phyloP scores from a whole-genome alignment of 768 basidiomycete species.

The Auricularia heimuer region DNA sequence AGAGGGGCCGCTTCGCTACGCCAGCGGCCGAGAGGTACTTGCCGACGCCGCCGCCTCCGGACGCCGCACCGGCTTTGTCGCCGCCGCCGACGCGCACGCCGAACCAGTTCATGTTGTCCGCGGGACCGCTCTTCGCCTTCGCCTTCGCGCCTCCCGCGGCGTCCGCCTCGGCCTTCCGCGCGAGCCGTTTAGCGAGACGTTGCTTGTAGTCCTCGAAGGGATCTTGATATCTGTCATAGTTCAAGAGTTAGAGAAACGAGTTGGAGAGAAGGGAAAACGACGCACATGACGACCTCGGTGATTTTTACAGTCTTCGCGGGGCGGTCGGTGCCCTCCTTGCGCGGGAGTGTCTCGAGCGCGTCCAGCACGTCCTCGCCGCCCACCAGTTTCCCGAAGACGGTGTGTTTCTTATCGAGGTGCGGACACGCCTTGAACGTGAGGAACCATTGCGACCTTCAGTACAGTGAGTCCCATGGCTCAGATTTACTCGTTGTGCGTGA shows the following conservation, averaged over 20 bases:
- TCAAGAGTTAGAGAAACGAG: background rate
- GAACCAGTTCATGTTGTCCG: slow-evolving; percentile 78
- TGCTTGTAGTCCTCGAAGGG: slow-evolving; percentile 91
- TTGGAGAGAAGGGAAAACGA: slow-evolving; percentile 7
- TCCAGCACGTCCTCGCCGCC: slow-evolving; percentile 89
- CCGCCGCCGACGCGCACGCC: slow-evolving; percentile 66
- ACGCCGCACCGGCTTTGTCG: slow-evolving; percentile 14
- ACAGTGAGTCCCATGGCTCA: slow-evolving; percentile 1
- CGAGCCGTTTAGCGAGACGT: slow-evolving; percentile 69
- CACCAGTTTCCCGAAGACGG: slow-evolving; percentile 94
- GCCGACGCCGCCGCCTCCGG: slow-evolving; percentile 46
- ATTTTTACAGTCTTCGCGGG: slow-evolving; percentile 81
- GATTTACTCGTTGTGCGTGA: background rate
- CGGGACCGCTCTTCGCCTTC: slow-evolving; percentile 41
- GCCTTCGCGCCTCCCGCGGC: slow-evolving; percentile 22
- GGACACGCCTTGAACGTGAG: slow-evolving; percentile 77
- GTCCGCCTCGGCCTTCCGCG: slow-evolving; percentile 40
- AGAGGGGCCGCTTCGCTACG: slow-evolving; percentile 20
- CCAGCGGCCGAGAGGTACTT: slow-evolving; percentile 63
- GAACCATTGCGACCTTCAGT: slow-evolving; percentile 79
- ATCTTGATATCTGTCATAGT: slow-evolving; percentile 63
- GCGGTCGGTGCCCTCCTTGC: slow-evolving; percentile 78
- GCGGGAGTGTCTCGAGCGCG: slow-evolving; percentile 69
- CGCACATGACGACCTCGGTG: slow-evolving; percentile 78
- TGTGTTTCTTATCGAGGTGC: slow-evolving; percentile 87